Evolutionary conservation across 768 basidiomycete genomes (phyloP), one percentile per base, ranked within the genome.

Genomic region (Mycena latifolia): DNA sequence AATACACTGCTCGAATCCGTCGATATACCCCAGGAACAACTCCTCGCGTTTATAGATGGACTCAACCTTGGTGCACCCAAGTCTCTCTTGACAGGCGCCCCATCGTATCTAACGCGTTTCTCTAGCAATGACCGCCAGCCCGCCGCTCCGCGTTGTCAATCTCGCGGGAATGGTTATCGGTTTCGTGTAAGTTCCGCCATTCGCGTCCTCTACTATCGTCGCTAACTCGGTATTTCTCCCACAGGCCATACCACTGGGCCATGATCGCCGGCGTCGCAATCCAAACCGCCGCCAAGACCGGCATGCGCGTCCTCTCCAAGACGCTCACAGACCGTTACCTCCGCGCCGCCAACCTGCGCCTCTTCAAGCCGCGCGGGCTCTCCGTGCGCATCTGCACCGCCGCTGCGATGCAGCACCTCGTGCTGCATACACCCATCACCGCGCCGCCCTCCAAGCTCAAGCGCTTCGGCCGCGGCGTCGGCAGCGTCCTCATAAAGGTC

Each of bases 311-410:
- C 31, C 66, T 75, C 24, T 72, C 73, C 14, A 75, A 74, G 51
- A 71, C 70, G 18, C 62, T 75, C 25, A 74, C 74, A 17, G 74
- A 75, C 35, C 70, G 71, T 28, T 75, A 72, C 55, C 66, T 75
- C 28, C 67, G 69, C 47, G 65, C 65, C 25, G 74, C 74, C n/a
- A 75, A 75, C 45, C 53, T 63, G 15, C 67, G 63, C 14, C 63
- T 66, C 43, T 75, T 75, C 62, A 64, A 67, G 29, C 74, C 74
- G 17, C 71, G 71, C 27, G 74, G 74, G 43, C 67, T 75, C 6
- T 65, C 65, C 5, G 74, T 74, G 33, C 73, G 73, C 50, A 63
- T 75, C 48, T 74, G 73, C 53, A 73, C 69, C 6, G 66, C 73
- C 12, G 66, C 69, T 3, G 74, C 72, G 33, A 65, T 75, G 72